These are phyloP conservation scores for Taxillus chinensis DNA, from an alignment of 164 flowering plant species.

Conservation along the genomic window DNA sequence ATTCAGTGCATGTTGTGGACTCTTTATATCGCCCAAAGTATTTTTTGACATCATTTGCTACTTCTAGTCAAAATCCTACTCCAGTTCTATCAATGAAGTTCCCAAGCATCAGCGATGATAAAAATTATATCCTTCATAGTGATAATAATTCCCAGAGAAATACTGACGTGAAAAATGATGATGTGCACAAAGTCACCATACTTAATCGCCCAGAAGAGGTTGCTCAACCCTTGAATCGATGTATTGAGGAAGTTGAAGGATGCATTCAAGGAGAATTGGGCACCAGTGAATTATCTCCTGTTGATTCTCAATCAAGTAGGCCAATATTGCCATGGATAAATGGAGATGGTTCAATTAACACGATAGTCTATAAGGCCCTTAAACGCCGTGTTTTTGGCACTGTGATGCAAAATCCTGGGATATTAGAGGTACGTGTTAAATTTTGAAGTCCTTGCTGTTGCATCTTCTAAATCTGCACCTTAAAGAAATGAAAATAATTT, in stretches of 20 bases:
- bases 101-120: slow-evolving; percentile 9
- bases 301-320: slow-evolving; percentile 20
- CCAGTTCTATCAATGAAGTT: slow-evolving; percentile 8
- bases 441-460: too few relatives aligned
- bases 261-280: slow-evolving; percentile 7
- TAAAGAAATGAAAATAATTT: too few relatives aligned
- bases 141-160: slow-evolving; percentile 12
- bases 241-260: slow-evolving; percentile 14
- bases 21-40: slow-evolving; percentile 64
- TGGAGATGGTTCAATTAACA: slow-evolving; percentile 78
- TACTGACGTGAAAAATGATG: slow-evolving; percentile 12
- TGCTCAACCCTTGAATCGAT: slow-evolving; percentile 12
- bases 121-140: slow-evolving; percentile 5
- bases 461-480: too few relatives aligned
- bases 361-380: slow-evolving; percentile 56
- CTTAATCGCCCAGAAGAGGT: slow-evolving; percentile 46
- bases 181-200: slow-evolving; percentile 64
- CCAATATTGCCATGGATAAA: slow-evolving; percentile 94
- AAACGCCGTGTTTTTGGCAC: slow-evolving; percentile 67
- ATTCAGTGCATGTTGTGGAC: slow-evolving; percentile 57
- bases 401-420: slow-evolving; percentile 94
- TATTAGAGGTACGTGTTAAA: slow-evolving; percentile 54
- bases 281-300: slow-evolving; percentile 5
- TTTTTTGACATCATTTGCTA: slow-evolving; percentile 34
- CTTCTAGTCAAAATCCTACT: slow-evolving; percentile 14